Base-by-base conservation (phyloP, 768 basidiomycete genomes). In the Tricholoma furcatifolium region DNA sequence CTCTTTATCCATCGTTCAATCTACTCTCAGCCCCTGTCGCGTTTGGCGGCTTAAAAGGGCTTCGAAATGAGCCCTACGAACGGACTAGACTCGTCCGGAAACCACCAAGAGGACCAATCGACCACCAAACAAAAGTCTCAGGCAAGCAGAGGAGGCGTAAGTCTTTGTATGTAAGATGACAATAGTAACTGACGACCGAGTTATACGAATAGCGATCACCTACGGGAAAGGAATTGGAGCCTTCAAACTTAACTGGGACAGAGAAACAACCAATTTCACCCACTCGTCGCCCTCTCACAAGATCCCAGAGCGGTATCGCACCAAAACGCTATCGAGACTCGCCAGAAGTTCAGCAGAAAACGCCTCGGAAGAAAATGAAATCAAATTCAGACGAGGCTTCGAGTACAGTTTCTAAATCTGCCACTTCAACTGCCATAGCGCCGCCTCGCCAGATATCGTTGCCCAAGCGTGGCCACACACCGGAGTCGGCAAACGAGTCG, bases 221-320 rank as follows among this genome's bases (percentile, higher is more conserved):
- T 31, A 24, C 18, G 18, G 8, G 17, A 39, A 43, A 12, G 21
- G 18, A 32, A 40, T 24, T 9, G 17, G 10, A 46, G 24, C 24
- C 43, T 36, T 14, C 36, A 12, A 1, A 18, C 17, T 20, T 20
- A 27, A 18, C 15, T 18, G 27, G n/a, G 17, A 21, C 17, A 27
- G n/a, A 9, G 4, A 50, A 43, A 23, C 14, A 5, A 23, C 1
- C 38, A 8, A 31, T 40, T n/a, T 46, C 46, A 23, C 31, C 53
- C 15, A 55, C 60, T n/a, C 59, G 60, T 47, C 61, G 70, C 43
- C 70, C 66, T 21, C 60, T 66, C 39, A 74, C 72, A 20, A 66
- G 72, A 47, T 74, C 72, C 4, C 72, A 72, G 57, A 70, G 70
- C 27, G 67, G 67, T 8, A 57, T 59, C 46, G 64, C 61, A 31